A percentile compares a stretch with the other conserved stretches of the same genome.
Conservation (phyloP, 1,284 basidiomycete species). For the Pseudomicrostroma phylloplanum region DNA sequence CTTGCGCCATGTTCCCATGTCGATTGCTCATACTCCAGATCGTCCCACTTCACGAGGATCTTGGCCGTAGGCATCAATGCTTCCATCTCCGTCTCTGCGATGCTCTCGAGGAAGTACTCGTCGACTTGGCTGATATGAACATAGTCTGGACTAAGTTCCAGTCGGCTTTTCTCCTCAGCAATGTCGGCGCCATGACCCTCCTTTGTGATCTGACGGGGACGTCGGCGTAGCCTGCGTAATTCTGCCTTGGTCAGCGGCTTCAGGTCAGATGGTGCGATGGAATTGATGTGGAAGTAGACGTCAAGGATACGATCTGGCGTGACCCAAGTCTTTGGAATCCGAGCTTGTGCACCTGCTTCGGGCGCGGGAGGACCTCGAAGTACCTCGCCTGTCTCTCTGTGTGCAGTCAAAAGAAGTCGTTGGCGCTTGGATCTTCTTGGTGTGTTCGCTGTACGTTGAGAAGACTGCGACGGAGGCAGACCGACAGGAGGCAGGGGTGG, state of each 20-base stretch:
- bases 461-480: neutral
- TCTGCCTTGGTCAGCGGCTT: neutral
- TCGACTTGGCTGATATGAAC: conserved; percentile 20
- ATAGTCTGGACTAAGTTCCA: conserved; percentile 17
- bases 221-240: neutral
- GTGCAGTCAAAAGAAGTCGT: neutral
- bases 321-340: conserved; percentile 28
- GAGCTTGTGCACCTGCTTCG: conserved; percentile 26
- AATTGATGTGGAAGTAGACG: conserved; percentile 20
- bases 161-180: neutral
- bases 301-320: conserved; percentile 35
- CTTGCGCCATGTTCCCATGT: conserved; percentile 80
- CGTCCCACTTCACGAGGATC: conserved; percentile 69
- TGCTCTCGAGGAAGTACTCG: conserved; percentile 18
- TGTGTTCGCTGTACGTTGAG: neutral
- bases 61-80: conserved; percentile 16
- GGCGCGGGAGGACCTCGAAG: conserved; percentile 26
- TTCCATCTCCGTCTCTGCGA: conserved; percentile 21
- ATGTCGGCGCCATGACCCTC: conserved; percentile 9
- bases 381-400: conserved; percentile 22
- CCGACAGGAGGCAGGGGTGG: neutral
- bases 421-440: neutral
- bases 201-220: conserved; percentile 13
- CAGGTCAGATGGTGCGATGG: neutral
- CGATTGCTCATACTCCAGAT: conserved; percentile 82